Conservation (phyloP, 176 grass and related monocot species). For the Ananas comosus region DNA sequence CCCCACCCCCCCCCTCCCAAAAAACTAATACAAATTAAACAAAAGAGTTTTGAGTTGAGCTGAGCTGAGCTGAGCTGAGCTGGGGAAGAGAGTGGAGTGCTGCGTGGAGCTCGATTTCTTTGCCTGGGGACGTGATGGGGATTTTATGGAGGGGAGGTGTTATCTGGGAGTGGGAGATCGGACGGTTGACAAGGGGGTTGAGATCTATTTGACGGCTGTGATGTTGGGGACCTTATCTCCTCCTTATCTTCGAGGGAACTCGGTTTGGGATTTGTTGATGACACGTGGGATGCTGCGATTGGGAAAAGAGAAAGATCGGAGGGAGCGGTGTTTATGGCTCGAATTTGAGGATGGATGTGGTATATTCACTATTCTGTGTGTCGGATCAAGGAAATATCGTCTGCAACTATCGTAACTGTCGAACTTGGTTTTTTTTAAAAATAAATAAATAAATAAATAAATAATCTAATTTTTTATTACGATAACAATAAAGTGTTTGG, state of each 20-base stretch:
- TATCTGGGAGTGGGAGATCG: slow-evolving; percentile 55
- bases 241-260: slow-evolving; percentile 42
- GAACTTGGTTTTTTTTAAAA: too few species aligned
- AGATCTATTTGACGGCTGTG: slow-evolving; percentile 77
- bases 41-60: too few species aligned
- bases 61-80: background rate
- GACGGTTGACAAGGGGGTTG: slow-evolving; percentile 12
- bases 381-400: too few species aligned
- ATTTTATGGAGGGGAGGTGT: slow-evolving; percentile 33
- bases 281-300: slow-evolving; percentile 39
- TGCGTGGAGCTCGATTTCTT: background rate
- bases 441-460: too few species aligned
- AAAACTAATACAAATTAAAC: too few species aligned
- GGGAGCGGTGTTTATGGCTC: slow-evolving; percentile 11
- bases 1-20: too few species aligned
- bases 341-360: slow-evolving; percentile 15
- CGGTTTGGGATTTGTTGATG: slow-evolving; percentile 21
- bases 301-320: slow-evolving; percentile 1
- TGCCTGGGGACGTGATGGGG: too few species aligned
- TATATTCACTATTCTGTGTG: too few species aligned
- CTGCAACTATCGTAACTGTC: too few species aligned
- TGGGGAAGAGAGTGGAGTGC: too few species aligned
- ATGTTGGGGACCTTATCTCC: slow-evolving; percentile 56
- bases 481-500: too few species aligned
- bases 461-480: too few species aligned